Base-by-base conservation (phyloP, 257 asterid genomes). In the Nicotiana obtusifolia region DNA sequence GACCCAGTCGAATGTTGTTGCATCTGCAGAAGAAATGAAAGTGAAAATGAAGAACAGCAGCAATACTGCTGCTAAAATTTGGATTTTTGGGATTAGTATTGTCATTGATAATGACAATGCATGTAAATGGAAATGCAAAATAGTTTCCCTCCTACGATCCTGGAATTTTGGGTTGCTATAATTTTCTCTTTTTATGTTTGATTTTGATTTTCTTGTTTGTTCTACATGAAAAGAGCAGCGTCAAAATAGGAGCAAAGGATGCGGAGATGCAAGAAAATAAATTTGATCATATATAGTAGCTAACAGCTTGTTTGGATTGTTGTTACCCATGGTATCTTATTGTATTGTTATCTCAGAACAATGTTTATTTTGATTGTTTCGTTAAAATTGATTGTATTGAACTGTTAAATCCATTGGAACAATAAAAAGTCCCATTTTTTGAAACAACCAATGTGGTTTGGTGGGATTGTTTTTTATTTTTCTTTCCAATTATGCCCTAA, bases 1-100 rank as follows among this genome's bases (percentile, higher is more conserved):
- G 80, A 88, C 93, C 83, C 33, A 15, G 44, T 90, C 35, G 78
- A 67, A 86, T 52, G 13, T 16, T 3, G 37, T 57, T 57, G 64
- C 64, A 47, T 49, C 26, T 26, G 64, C 4, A 5, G 5, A 75
- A 11, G 44, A 75, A 75, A 49, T 49, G 44, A 75, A 49, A 75
- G 2, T 75, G 80, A 31, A 75, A 26, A 75, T 75, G 80, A 31
- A 75, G 16, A 75, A 75, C 10, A 71, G 60, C 80, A 75, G 17
- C 16, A 75, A 49, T 49, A 37, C 62, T 75, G 44, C 44, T 49
- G 60, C 22, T 71, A 75, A 24, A 5, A 75, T 75, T 49, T 75
- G 80, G 44, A 60, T 10, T 15, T 75, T 49, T 49, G 9, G 16
- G 33, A 4, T 24, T 47, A 24, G 26, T 61, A 26, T 49, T 15